Evolutionary conservation across 106 monocot species (phyloP).

Genomic region (Triglochin maritima): DNA sequence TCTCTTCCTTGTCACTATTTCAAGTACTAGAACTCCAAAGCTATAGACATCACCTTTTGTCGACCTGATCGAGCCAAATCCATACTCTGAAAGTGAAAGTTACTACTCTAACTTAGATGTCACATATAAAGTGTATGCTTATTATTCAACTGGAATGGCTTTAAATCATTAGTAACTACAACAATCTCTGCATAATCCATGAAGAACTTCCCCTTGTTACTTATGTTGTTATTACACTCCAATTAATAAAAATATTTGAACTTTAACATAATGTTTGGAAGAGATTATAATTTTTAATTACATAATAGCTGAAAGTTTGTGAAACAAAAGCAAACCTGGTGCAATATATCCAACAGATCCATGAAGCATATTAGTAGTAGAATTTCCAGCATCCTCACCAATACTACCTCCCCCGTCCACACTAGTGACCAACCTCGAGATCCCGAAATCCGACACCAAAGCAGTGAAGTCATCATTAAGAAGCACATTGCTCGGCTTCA

Average conservation of each 20-base stretch:
- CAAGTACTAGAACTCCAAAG: conserved; percentile 71
- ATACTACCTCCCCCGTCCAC: conserved; percentile 9
- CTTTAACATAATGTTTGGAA: too few species aligned
- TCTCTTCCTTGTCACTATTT: conserved; percentile 56
- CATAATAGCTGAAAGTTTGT: conserved; percentile 4
- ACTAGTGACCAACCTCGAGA: conserved; percentile 43
- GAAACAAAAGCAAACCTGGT: conserved; percentile 38
- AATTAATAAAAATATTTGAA: background rate
- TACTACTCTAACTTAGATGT: too few species aligned
- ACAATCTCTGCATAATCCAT: too few species aligned
- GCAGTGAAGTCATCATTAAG: conserved; percentile 72
- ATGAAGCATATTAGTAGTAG: conserved; percentile 42
- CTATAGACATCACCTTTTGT: conserved; percentile 82
- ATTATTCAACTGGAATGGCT: too few species aligned
- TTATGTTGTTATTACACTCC: background rate
- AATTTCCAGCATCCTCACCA: conserved; percentile 19
- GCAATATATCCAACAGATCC: conserved; percentile 89
- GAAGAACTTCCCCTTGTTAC: too few species aligned
- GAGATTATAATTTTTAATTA: too few species aligned
- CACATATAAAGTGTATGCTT: too few species aligned
- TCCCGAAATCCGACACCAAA: conserved; percentile 82
- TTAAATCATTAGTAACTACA: too few species aligned
- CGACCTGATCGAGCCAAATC: conserved; percentile 54
- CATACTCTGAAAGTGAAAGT: conserved; percentile 49
- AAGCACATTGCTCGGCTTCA: conserved; percentile 96